A percentile compares a stretch with the other conserved stretches of the same genome.
Conservation (phyloP, 2,329 filamentous ascomycete genomes). For the Cladobotryum mycophilum region DNA sequence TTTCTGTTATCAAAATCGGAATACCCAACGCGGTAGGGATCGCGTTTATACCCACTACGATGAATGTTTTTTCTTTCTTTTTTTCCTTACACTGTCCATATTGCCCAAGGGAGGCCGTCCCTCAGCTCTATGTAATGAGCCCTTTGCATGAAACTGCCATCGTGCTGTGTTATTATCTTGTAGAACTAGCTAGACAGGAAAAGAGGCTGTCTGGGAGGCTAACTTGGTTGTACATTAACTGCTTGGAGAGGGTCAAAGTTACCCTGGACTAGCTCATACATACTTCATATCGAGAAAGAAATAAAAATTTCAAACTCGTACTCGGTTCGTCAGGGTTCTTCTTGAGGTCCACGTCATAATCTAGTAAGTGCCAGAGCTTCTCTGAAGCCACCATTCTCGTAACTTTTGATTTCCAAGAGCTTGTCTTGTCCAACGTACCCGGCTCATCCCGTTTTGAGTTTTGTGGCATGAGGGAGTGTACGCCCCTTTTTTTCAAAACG, state of each 20-base stretch:
- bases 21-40: slow-evolving; percentile 5
- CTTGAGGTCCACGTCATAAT: not conserved
- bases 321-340: too few relatives aligned
- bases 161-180: slow-evolving; percentile 15
- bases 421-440: too few relatives aligned
- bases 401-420: too few relatives aligned
- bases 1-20: slow-evolving; percentile 8
- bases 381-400: too few relatives aligned
- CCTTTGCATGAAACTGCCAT: slow-evolving; percentile 6
- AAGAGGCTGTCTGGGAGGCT: slow-evolving; percentile 10
- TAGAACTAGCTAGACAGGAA: slow-evolving; percentile 15
- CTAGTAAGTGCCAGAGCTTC: not conserved
- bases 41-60: slow-evolving; percentile 22
- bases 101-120: slow-evolving; percentile 10
- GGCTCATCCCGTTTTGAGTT: too few relatives aligned
- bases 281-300: slow-evolving; percentile 6
- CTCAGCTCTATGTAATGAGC: slow-evolving; percentile 14
- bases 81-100: slow-evolving; percentile 15
- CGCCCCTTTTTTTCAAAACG: too few relatives aligned
- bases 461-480: too few relatives aligned
- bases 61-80: slow-evolving; percentile 12
- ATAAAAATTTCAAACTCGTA: too few relatives aligned
- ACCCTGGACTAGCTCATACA: slow-evolving; percentile 5
- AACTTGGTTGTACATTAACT: slow-evolving; percentile 16
- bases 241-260: slow-evolving; percentile 4